A percentile compares a stretch with the other conserved stretches of the same genome.
Evolutionary conservation across 208 protist species (phyloP).

Genomic region (Crithidia sp.): DNA sequence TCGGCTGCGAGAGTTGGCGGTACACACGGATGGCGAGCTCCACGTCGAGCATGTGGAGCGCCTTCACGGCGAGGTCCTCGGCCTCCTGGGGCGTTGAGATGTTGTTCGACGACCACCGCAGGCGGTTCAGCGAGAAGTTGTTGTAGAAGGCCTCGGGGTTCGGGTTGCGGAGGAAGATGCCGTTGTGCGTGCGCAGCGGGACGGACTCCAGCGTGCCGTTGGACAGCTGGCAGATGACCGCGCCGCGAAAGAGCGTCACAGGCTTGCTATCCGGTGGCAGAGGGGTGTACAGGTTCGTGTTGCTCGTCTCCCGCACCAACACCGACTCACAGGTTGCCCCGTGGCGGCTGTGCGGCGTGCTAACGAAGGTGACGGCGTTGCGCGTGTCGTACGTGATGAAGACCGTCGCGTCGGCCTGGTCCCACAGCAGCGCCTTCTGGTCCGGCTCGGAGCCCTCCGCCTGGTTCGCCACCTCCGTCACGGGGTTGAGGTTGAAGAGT

Average conservation of each 20-base stretch:
- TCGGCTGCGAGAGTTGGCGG: conserved; percentile 91
- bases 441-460: conserved; percentile 74
- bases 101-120: conserved; percentile 90
- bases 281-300: conserved; percentile 75
- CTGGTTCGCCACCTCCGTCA: conserved; percentile 81
- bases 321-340: conserved; percentile 88
- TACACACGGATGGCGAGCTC: conserved; percentile 94
- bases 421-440: conserved; percentile 90
- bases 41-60: conserved; percentile 94
- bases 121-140: conserved; percentile 92
- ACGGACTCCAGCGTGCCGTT: conserved; percentile 73
- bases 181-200: conserved; percentile 80
- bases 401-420: conserved; percentile 89
- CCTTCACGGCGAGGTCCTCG: conserved; percentile 87
- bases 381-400: conserved; percentile 81
- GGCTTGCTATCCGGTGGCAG: conserved; percentile 74
- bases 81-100: conserved; percentile 82
- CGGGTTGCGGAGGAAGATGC: conserved; percentile 50
- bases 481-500: conserved; percentile 92
- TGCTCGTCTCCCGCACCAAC: conserved; percentile 57
- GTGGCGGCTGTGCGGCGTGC: conserved; percentile 83
- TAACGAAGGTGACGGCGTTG: conserved; percentile 90
- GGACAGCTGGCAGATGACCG: conserved; percentile 75
- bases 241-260: conserved; percentile 81
- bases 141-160: conserved; percentile 88